Percentiles rank a stretch among this genome's conserved stretches.
Evolutionary conservation across 805 yeast species (phyloP).

Genomic region (Metschnikowia proteae): DNA sequence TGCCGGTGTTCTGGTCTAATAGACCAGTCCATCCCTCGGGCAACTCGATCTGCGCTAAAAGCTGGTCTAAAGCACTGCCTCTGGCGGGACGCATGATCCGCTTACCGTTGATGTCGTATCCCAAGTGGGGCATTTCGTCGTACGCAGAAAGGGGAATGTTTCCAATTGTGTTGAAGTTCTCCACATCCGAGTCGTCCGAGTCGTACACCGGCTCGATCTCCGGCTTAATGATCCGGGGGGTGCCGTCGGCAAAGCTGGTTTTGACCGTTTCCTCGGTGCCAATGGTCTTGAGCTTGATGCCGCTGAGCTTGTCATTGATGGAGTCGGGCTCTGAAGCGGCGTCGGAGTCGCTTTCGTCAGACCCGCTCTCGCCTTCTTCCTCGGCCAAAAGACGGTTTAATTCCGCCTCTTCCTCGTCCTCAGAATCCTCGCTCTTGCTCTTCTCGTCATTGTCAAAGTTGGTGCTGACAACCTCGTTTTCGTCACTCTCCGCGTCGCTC

Average conservation of each 20-base stretch:
- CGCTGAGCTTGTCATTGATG: conserved; percentile 52
- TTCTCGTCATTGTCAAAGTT: conserved; percentile 7
- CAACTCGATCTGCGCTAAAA: conserved; percentile 84
- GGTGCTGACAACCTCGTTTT: conserved; percentile 4
- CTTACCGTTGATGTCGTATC: conserved; percentile 95
- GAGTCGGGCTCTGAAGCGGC: conserved; percentile 46
- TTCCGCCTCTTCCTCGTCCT: conserved; percentile 48
- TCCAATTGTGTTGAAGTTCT: conserved; percentile 81
- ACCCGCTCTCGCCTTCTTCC: conserved; percentile 32
- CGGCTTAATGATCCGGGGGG: conserved; percentile 72
- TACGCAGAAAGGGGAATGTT: conserved; percentile 90
- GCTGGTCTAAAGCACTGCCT: conserved; percentile 88
- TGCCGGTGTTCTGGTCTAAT: conserved; percentile 84
- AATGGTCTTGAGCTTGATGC: conserved; percentile 49
- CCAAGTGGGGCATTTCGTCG: conserved; percentile 96
- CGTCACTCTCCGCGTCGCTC: conserved; percentile 2
- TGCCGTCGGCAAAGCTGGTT: conserved; percentile 70
- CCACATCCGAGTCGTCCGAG: conserved; percentile 87
- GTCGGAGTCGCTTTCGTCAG: conserved; percentile 48
- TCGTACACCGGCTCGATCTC: conserved; percentile 95
- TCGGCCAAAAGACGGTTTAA: conserved; percentile 57
- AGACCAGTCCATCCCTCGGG: conserved; percentile 99
- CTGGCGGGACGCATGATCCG: conserved; percentile 98
- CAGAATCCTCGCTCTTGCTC: conserved; percentile 7
- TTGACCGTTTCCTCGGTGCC: conserved; percentile 39